Conservation (phyloP, 2,329 filamentous ascomycete genomes). For the Hymenoscyphus infarciens region DNA sequence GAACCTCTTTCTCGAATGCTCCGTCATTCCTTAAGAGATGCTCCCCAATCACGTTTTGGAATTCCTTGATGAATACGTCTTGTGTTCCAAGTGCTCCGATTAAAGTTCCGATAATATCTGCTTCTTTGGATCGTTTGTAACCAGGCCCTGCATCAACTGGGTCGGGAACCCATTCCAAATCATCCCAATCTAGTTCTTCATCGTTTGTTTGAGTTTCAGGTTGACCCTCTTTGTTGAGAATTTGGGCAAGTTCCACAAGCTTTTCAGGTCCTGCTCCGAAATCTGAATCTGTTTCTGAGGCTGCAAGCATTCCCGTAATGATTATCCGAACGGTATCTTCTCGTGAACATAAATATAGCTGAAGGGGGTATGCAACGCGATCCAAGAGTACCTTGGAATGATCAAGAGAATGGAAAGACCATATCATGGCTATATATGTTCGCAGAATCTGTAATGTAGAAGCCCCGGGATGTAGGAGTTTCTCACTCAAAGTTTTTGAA, state of each 20-base stretch:
- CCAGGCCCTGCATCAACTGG: constrained; percentile 90
- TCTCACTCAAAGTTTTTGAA: constrained; percentile 58
- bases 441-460: constrained; percentile 74
- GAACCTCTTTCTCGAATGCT: constrained; percentile 67
- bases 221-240: constrained; percentile 48
- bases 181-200: constrained; percentile 80
- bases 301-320: constrained; percentile 68
- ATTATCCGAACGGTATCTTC: constrained; percentile 77
- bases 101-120: constrained; percentile 88
- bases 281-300: constrained; percentile 56
- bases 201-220: constrained; percentile 53
- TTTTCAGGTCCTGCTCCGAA: constrained; percentile 44
- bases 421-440: constrained; percentile 76
- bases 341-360: constrained; percentile 71
- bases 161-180: constrained; percentile 90
- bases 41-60: constrained; percentile 84
- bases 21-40: constrained; percentile 66
- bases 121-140: constrained; percentile 82
- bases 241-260: constrained; percentile 62
- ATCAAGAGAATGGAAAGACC: constrained; percentile 71
- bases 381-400: constrained; percentile 74
- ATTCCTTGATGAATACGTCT: constrained; percentile 90
- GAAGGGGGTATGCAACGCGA: constrained; percentile 68
- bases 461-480: constrained; percentile 70
- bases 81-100: constrained; percentile 85